Percentiles rank a stretch among this genome's conserved stretches.
phyloP scores from a whole-genome alignment of 208 protist genomes.

The Trypanosoma vivax region DNA sequence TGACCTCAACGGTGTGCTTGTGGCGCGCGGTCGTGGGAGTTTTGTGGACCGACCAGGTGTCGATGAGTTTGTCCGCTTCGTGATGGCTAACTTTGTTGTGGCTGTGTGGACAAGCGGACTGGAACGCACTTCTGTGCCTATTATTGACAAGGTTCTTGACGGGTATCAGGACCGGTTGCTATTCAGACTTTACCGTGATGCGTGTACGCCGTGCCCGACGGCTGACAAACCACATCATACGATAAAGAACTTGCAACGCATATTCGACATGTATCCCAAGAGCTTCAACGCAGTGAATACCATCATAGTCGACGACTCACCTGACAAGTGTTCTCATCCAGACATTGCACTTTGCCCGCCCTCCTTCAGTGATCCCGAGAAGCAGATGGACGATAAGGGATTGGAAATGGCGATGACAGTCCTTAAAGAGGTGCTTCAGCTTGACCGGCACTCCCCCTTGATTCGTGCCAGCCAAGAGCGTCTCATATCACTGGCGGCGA shows the following conservation, averaged over 20 bases:
- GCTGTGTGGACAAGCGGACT: slow-evolving; percentile 88
- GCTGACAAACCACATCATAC: slow-evolving; percentile 70
- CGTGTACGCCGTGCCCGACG: slow-evolving; percentile 51
- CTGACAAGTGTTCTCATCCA: slow-evolving; percentile 86
- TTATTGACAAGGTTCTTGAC: slow-evolving; percentile 83
- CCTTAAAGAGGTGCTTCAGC: slow-evolving; percentile 63
- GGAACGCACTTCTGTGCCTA: slow-evolving; percentile 72
- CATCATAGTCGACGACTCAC: slow-evolving; percentile 88
- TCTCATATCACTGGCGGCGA: slow-evolving; percentile 16
- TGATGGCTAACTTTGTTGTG: slow-evolving; percentile 85
- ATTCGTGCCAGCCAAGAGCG: slow-evolving; percentile 68
- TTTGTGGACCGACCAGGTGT: slow-evolving; percentile 73
- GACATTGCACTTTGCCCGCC: slow-evolving; percentile 84
- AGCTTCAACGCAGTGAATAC: slow-evolving; percentile 88
- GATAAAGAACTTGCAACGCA: slow-evolving; percentile 77
- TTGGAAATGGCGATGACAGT: slow-evolving; percentile 59
- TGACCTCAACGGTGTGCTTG: slow-evolving; percentile 88
- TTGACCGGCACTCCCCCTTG: slow-evolving; percentile 60
- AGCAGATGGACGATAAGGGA: slow-evolving; percentile 56
- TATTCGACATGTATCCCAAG: slow-evolving; percentile 76
- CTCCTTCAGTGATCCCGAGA: slow-evolving; percentile 63
- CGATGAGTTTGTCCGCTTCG: slow-evolving; percentile 72
- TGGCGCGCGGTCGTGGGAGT: slow-evolving; percentile 53
- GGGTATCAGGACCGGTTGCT: slow-evolving; percentile 74
- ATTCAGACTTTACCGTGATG: slow-evolving; percentile 72